Base-by-base conservation (phyloP, 139 green algal species). In the Chlorella ohadii region DNA sequence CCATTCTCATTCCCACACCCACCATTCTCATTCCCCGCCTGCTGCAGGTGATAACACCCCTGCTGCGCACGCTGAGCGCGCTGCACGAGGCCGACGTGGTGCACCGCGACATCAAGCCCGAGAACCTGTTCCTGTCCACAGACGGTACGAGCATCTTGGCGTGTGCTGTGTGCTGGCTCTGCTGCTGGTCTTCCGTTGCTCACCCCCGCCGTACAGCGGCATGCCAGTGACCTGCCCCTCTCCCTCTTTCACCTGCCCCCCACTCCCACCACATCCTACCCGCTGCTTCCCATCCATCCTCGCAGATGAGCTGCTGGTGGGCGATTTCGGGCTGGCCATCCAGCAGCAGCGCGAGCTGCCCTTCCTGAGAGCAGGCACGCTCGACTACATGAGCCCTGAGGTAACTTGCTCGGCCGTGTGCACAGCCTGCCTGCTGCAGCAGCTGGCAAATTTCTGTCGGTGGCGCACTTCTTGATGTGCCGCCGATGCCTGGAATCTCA, bases 71-170 rank as follows among this genome's bases (percentile, higher is more conserved):
- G 47, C 91, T 98, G 79, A 86, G 90, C 38, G 87, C 84, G 72
- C 88, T 96, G 87, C 91, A 97, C 83, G 55, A 44, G 20, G 16
- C 91, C 41, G 78, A 87, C 72, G 44, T 95, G 20, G 86, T 98
- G 72, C 95, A 98, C 84, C 85, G 94, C 23, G 90, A 93, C 76
- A 92, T 94, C 79, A 94, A 94, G 91, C 95, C 93, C 15, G 94
- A 98, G 81, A 98, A 98, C 86, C 91, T 98, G n/a, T 96, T 98
- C 82, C 89, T 98, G 15, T 92, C 91, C 0, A 51, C 33, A 0
- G 34, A 44, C 28, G 78, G 64, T 38, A 77, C 86, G 34, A 72
- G n/a, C 27, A n/a, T n/a, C n/a, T n/a, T n/a, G n/a, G n/a, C n/a
- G n/a, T n/a, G n/a, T n/a, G n/a, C n/a, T n/a, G n/a, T n/a, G n/a